These are phyloP conservation scores for Musa acuminata DNA, from an alignment of 176 grass and related monocot species.

Conservation along the genomic window DNA sequence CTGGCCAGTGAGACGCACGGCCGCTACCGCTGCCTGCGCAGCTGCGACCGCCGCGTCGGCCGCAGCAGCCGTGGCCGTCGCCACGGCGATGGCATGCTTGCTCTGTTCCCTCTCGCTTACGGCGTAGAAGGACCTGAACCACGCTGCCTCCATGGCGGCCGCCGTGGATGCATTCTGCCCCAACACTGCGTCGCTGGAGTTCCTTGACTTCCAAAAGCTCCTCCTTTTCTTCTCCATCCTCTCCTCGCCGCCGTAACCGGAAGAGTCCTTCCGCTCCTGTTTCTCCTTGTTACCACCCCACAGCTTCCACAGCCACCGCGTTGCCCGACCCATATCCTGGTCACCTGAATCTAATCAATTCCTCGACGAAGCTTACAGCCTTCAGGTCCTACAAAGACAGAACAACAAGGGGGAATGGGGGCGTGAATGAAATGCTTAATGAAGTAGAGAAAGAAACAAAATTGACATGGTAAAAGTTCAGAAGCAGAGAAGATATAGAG, in stretches of 20 bases:
- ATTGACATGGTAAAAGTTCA: no score
- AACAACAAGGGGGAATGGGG: no score
- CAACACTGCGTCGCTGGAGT: background rate
- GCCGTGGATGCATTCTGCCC: constrained; percentile 10
- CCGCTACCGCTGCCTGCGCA: constrained; percentile 51
- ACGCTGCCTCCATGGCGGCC: constrained; percentile 29
- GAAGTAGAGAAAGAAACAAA: no score
- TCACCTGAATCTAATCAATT: background rate
- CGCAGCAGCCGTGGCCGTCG: constrained; percentile 52
- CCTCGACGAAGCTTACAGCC: no score
- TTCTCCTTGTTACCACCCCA: constrained; percentile 32
- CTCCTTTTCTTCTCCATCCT: constrained; percentile 52
- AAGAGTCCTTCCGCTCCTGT: constrained; percentile 12
- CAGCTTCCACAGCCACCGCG: constrained; percentile 66
- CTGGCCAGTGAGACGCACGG: constrained; percentile 53
- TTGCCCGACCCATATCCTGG: constrained; percentile 22
- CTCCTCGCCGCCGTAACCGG: constrained; percentile 6
- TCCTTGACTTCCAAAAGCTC: constrained; percentile 76
- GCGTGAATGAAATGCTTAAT: no score
- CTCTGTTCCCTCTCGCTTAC: constrained; percentile 30
- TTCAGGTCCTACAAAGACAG: no score
- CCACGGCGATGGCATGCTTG: constrained; percentile 17
- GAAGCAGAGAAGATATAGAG: no score
- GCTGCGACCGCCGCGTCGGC: constrained; percentile 72
- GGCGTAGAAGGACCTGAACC: constrained; percentile 58